phyloP scores from a whole-genome alignment of 139 green algal species.

The Protoeuglena noctilucae region DNA sequence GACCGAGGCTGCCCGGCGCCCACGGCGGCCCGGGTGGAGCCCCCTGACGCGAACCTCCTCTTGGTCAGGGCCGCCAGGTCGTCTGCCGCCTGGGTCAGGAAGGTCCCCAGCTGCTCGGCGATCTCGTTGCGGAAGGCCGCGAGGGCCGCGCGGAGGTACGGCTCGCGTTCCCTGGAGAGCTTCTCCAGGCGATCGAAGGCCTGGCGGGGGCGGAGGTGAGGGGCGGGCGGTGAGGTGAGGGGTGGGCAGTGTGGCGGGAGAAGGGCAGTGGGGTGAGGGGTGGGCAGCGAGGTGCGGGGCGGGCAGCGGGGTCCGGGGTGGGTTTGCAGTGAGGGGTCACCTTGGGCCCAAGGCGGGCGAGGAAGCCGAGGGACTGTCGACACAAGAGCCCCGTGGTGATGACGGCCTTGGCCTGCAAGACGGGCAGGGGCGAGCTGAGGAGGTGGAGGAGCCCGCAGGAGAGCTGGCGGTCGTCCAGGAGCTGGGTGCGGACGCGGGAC shows the following conservation, averaged over 20 bases:
- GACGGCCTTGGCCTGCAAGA: constrained; percentile 45
- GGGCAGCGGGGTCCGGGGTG: no score
- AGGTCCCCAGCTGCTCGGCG: neutral
- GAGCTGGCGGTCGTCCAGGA: constrained; percentile 32
- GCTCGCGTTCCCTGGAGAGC: neutral
- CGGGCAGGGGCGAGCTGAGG: constrained; percentile 37
- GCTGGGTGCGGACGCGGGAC: constrained; percentile 3
- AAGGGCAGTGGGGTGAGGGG: no score
- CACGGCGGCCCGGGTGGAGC: neutral
- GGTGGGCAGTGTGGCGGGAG: no score
- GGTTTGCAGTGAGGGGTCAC: no score
- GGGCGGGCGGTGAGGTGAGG: no score
- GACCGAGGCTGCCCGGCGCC: constrained; percentile 1
- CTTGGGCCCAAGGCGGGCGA: no score
- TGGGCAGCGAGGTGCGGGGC: no score
- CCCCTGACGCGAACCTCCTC: no score
- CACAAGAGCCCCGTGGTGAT: neutral
- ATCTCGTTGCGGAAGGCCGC: neutral
- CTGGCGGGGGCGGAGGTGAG: neutral
- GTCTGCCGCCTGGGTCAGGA: neutral
- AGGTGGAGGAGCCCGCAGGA: constrained; percentile 32
- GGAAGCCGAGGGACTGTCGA: neutral
- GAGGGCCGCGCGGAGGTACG: neutral
- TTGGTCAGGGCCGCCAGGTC: neutral
- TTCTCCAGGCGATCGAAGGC: neutral